Conservation (phyloP, 2,329 filamentous ascomycete species). For the Calonectria henricotiae region DNA sequence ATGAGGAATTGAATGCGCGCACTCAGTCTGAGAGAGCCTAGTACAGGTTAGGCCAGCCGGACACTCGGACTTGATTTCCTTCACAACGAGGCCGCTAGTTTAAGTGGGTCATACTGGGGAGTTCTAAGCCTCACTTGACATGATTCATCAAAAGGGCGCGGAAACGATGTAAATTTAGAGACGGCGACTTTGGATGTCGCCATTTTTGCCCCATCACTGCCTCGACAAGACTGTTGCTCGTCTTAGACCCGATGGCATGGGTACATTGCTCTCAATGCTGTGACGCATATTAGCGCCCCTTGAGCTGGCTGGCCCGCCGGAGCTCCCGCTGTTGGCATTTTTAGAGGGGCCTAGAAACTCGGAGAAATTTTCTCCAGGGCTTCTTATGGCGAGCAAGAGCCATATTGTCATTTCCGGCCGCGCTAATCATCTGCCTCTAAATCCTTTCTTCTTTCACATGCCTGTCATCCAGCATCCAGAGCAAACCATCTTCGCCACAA, state of each 20-base stretch:
- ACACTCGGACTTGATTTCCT: conserved; percentile 16
- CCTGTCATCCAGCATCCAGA: no score
- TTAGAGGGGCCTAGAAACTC: neutral
- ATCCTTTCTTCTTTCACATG: neutral
- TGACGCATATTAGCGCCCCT: neutral
- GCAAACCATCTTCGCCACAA: no score
- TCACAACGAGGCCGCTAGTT: neutral
- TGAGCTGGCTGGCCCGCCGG: neutral
- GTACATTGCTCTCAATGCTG: neutral
- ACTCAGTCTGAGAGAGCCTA: no score
- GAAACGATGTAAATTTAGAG: neutral
- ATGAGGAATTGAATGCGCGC: neutral
- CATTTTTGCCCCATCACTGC: no score
- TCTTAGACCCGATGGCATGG: neutral
- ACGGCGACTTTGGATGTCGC: no score
- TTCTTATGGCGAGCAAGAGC: neutral
- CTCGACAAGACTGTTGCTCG: neutral
- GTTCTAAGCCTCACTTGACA: neutral
- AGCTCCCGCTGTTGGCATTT: neutral
- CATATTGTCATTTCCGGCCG: neutral
- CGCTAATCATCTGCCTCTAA: neutral
- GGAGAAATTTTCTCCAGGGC: conserved; percentile 5
- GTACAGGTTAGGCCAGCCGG: neutral
- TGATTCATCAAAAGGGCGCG: neutral
- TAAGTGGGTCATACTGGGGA: neutral